phyloP scores from a whole-genome alignment of 805 yeast species.

The Monosporozyma aerobia region DNA sequence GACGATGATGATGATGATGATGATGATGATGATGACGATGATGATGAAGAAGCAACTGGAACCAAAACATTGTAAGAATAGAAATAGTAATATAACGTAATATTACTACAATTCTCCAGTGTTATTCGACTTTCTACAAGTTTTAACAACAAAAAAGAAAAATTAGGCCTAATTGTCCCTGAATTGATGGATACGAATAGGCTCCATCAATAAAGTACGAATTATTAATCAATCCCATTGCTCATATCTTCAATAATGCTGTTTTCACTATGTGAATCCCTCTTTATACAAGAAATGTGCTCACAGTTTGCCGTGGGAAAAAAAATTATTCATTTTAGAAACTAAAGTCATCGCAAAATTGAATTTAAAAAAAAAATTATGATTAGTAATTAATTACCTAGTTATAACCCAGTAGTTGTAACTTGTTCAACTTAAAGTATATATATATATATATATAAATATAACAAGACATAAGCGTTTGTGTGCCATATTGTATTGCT shows the following conservation, averaged over 20 bases:
- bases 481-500: not conserved
- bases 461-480: not conserved
- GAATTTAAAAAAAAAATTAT: not conserved
- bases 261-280: not conserved
- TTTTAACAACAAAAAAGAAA: too few species aligned
- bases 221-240: not conserved
- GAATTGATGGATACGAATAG: not conserved
- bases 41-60: constrained; percentile 14
- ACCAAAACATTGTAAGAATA: constrained; percentile 8
- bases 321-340: not conserved
- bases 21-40: constrained; percentile 36
- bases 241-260: not conserved
- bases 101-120: not conserved
- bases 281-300: not conserved
- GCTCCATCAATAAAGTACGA: not conserved
- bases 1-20: constrained; percentile 39
- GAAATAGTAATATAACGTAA: not conserved
- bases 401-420: not conserved
- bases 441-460: not conserved
- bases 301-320: not conserved
- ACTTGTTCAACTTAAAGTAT: not conserved
- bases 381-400: not conserved
- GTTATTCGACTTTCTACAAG: not conserved
- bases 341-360: not conserved
- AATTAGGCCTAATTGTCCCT: not conserved